Evolutionary conservation across 169 alveolate species (phyloP).

Genomic region (Eimeria praecox): DNA sequence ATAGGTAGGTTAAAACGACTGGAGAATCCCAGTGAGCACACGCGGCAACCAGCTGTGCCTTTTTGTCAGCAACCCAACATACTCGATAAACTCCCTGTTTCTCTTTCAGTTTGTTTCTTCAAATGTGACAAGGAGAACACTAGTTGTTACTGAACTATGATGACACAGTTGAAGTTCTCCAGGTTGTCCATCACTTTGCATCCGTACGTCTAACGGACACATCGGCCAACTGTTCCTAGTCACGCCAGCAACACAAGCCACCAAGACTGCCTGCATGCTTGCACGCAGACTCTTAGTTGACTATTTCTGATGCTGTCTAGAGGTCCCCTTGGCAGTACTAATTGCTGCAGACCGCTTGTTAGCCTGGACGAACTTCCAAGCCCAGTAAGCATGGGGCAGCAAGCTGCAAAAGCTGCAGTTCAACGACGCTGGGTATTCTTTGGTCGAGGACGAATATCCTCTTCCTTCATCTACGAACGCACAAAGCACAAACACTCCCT

Average conservation of each 20-base stretch:
- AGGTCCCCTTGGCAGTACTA: not conserved
- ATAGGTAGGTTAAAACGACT: not conserved
- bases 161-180: not conserved
- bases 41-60: not conserved
- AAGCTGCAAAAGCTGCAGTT: not conserved
- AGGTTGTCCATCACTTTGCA: not conserved
- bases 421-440: conserved; percentile 76
- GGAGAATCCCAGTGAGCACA: not conserved
- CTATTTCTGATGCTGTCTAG: not conserved
- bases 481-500: not conserved
- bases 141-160: not conserved
- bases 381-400: not conserved
- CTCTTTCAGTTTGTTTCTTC: not conserved
- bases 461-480: conserved; percentile 72
- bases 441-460: conserved; percentile 80
- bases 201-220: not conserved
- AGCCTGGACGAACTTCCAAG: not conserved
- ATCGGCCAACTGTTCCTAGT: not conserved
- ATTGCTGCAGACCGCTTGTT: not conserved
- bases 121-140: not conserved
- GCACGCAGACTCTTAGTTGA: not conserved
- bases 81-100: not conserved
- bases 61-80: not conserved
- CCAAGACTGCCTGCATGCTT: not conserved
- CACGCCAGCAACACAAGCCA: not conserved